Conservation (phyloP, 352 stramenopile genomes). For the Pythium folliculosum region DNA sequence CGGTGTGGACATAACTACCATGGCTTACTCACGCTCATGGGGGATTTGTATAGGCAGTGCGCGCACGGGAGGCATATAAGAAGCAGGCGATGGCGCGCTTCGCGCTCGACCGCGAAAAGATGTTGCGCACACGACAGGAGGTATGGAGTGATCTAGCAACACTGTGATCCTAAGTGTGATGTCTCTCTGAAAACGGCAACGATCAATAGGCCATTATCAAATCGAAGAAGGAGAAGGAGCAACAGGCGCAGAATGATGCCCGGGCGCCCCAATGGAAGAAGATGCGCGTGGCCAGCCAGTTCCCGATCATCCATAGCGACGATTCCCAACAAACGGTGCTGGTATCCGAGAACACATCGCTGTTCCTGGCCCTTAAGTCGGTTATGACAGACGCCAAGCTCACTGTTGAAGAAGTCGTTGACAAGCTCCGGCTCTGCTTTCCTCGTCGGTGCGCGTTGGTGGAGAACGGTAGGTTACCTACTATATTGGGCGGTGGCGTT, state of each 20-base stretch:
- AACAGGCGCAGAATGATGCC: background rate
- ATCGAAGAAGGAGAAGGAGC: background rate
- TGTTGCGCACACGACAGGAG: background rate
- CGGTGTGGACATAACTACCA: background rate
- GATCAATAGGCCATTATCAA: background rate
- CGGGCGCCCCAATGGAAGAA: constrained; percentile 13
- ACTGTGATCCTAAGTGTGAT: background rate
- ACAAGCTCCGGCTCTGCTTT: constrained; percentile 2
- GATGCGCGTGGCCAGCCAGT: constrained; percentile 5
- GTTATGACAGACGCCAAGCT: background rate
- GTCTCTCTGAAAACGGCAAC: background rate
- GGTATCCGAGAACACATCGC: constrained; percentile 5
- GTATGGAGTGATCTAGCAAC: background rate
- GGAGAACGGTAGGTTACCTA: background rate
- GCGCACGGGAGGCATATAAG: background rate
- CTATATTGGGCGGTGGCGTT: background rate
- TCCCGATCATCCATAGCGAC: background rate
- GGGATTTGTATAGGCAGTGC: background rate
- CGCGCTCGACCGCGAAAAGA: constrained; percentile 3
- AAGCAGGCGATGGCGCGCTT: background rate
- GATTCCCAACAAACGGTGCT: background rate
- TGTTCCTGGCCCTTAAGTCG: constrained; percentile 8
- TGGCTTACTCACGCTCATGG: background rate
- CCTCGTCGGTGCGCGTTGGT: background rate
- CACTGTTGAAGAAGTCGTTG: background rate